Conservation (phyloP, 176 grass and related monocot genomes). For the Puya raimondii region DNA sequence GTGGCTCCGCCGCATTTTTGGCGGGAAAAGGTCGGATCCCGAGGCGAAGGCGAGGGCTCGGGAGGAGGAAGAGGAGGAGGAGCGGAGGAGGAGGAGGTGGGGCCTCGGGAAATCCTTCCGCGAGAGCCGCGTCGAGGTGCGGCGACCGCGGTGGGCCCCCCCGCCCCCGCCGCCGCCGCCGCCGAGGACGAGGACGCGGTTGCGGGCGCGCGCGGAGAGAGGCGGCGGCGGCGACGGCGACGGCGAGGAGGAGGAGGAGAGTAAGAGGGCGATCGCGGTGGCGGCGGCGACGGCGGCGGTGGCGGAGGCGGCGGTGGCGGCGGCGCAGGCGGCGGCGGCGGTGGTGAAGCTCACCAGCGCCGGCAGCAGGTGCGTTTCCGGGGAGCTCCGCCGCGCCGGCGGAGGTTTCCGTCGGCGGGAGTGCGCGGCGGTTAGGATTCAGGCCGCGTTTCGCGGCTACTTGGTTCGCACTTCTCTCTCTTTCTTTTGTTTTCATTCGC, state of each 20-base stretch:
- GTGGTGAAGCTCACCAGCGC: slow-evolving; percentile 74
- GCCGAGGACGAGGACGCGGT: slow-evolving; percentile 13
- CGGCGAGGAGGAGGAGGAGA: slow-evolving; percentile 50
- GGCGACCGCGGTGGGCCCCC: slow-evolving; percentile 8
- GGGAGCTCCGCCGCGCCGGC: neutral
- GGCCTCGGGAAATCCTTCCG: slow-evolving; percentile 68
- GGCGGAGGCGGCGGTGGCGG: slow-evolving; percentile 73
- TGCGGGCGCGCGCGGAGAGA: slow-evolving; percentile 18
- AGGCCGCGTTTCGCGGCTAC: slow-evolving; percentile 80
- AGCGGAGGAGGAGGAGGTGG: slow-evolving; percentile 41
- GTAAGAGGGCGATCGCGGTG: slow-evolving; percentile 83
- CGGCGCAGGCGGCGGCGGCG: slow-evolving; percentile 69
- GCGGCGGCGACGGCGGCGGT: slow-evolving; percentile 78
- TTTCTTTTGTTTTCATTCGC: neutral
- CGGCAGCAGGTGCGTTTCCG: slow-evolving; percentile 28
- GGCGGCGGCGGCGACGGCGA: neutral
- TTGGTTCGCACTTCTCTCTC: slow-evolving; percentile 40
- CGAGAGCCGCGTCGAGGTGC: slow-evolving; percentile 28
- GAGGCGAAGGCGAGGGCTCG: neutral
- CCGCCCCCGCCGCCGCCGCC: slow-evolving; percentile 5
- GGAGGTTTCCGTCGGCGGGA: slow-evolving; percentile 16
- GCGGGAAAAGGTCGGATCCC: slow-evolving; percentile 36
- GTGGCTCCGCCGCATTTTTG: slow-evolving; percentile 64
- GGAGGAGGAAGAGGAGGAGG: slow-evolving; percentile 15
- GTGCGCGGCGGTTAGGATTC: slow-evolving; percentile 70